These are phyloP conservation scores for Eucalyptus pauciflora DNA, from an alignment of 345 rosid species.

Conservation along the genomic window DNA sequence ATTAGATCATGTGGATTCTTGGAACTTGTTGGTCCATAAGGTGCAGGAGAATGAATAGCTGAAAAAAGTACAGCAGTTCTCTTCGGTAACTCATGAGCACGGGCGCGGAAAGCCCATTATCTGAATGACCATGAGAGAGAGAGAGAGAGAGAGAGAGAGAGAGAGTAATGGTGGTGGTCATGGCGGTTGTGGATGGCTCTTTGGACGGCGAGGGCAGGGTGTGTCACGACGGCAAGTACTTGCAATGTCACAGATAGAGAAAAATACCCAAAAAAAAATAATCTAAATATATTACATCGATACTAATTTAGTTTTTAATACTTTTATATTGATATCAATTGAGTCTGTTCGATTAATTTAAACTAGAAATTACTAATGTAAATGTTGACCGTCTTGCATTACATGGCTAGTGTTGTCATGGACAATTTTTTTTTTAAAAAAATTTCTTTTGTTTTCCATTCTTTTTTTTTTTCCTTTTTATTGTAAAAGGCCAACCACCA, in stretches of 20 bases:
- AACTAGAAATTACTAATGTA: no score
- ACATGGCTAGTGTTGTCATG: fast-evolving
- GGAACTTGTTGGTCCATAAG: background rate
- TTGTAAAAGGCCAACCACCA: no score
- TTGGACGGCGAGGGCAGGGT: background rate
- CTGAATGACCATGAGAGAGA: background rate
- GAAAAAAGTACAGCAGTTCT: background rate
- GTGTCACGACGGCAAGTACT: background rate
- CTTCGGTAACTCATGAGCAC: background rate
- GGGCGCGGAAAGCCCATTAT: background rate
- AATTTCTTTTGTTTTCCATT: no score
- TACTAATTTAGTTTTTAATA: no score
- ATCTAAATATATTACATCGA: fast-evolving
- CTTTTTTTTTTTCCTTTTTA: no score
- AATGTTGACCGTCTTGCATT: fast-evolving
- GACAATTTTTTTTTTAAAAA: no score
- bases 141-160: background rate
- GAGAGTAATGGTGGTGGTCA: background rate
- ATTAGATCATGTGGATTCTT: background rate
- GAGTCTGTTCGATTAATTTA: fast-evolving
- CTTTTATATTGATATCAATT: no score
- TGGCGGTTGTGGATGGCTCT: background rate
- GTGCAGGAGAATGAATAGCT: background rate
- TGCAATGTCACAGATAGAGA: background rate
- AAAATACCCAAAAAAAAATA: no score